Evolutionary conservation across 1,284 basidiomycete genomes (phyloP).

Genomic region (Cutaneotrichosporon daszewskae): DNA sequence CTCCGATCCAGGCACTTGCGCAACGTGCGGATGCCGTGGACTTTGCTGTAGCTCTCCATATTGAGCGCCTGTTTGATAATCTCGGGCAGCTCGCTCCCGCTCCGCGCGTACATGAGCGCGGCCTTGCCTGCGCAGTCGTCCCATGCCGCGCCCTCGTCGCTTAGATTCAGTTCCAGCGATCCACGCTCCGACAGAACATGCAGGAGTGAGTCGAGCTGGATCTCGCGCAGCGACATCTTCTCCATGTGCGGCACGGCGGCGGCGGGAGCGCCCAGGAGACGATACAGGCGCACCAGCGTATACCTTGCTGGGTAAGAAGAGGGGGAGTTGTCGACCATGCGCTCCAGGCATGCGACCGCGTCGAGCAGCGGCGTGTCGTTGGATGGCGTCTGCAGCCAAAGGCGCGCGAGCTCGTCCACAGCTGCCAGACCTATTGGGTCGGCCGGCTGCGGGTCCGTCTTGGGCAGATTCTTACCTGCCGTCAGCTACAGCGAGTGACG

Average conservation of each 20-base stretch:
- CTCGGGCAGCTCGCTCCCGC: conserved; percentile 27
- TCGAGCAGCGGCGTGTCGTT: conserved; percentile 17
- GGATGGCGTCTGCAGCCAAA: conserved; percentile 12
- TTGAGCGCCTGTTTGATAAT: conserved; percentile 34
- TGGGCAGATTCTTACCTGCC: conserved; percentile 26
- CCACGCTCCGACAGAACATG: conserved; percentile 31
- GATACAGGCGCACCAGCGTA: conserved; percentile 30
- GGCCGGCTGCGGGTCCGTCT: conserved; percentile 36
- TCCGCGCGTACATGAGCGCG: conserved; percentile 27
- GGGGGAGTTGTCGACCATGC: conserved; percentile 24
- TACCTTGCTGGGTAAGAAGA: conserved; percentile 23
- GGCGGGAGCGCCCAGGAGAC: conserved; percentile 27
- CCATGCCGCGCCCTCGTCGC: conserved; percentile 15
- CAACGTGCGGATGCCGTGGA: conserved; percentile 26
- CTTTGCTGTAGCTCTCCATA: conserved; percentile 31
- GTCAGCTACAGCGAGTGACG: too few species aligned
- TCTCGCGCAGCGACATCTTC: conserved; percentile 26
- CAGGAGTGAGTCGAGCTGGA: conserved; percentile 36
- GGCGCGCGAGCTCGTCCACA: conserved; percentile 21
- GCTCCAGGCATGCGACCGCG: conserved; percentile 20
- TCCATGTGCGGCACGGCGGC: conserved; percentile 17
- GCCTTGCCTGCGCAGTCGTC: conserved; percentile 18
- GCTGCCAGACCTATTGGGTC: conserved; percentile 31
- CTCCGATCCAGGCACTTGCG: conserved; percentile 17
- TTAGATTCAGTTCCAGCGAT: conserved; percentile 20